Evolutionary conservation across 345 rosid genomes (phyloP), one percentile per base, ranked within the genome.

Genomic region (Lumnitzera littorea): DNA sequence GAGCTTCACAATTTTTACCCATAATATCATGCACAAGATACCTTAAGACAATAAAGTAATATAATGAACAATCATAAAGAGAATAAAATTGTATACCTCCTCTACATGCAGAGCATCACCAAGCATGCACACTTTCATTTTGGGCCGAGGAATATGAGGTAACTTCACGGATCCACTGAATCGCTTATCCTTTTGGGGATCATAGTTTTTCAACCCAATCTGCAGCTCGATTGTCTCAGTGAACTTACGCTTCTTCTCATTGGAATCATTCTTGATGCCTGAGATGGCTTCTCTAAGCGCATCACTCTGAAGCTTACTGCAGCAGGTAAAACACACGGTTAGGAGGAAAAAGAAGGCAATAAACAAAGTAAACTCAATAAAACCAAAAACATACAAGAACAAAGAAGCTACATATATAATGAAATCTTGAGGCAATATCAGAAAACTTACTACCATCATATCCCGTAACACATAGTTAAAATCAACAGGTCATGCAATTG

Each of bases 101-200:
- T 91, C 98, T 7, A 91, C 95, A 55, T 89, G 95, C 63, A 84
- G 98, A 7, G 98, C 96, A 60, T 91, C 98, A 48, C 96, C 98
- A 50, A 91, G 92, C 96, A 91, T 91, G 75, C 98, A 91, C 13
- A 91, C 81, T 77, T 84, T 88, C 98, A 88, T 86, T 76, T 88
- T 88, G 2, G 96, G 92, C 25, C 98, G 88, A 12, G 96, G 98
- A 57, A 91, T 83, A 71, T 89, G 96, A 7, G 96, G 98, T 78
- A 91, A 61, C 74, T 89, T 91, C 0, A 91, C 98, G 0, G 96
- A 84, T 2, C 98, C 98, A 31, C 96, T 91, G 75, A 91, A 89
- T 59, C 98, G 80, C 74, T 91, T 91, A 51, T 91, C 98, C 70
- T 91, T 91, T 50, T 91, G 98, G 2, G 96, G 95, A 63, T 89